Evolutionary conservation across 179 eudicot species (phyloP).

Genomic region (Gypsophila paniculata): DNA sequence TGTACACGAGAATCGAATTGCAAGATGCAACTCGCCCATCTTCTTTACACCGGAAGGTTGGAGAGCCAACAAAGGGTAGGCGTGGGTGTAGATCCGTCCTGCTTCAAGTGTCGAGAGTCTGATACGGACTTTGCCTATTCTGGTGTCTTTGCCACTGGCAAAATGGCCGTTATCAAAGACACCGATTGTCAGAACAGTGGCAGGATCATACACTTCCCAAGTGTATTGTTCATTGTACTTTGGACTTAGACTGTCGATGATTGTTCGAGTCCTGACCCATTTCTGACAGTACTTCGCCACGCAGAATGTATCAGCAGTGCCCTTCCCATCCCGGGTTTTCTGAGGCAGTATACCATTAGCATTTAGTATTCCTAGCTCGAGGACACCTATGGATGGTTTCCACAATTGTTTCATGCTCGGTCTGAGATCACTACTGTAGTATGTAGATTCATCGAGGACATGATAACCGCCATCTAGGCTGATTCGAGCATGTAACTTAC

Average conservation of each 20-base stretch:
- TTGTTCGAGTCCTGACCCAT: conserved; percentile 79
- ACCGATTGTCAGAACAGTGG: conserved; percentile 80
- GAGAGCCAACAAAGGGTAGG: conserved; percentile 74
- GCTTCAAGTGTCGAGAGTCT: conserved; percentile 85
- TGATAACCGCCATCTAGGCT: conserved; percentile 92
- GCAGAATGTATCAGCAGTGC: conserved; percentile 73
- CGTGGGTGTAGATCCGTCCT: conserved; percentile 77
- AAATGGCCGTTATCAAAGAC: conserved; percentile 67
- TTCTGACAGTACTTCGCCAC: conserved; percentile 84
- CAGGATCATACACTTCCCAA: conserved; percentile 86
- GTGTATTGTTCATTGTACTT: conserved; percentile 84
- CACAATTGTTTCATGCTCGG: conserved; percentile 80
- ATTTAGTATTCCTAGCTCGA: conserved; percentile 70
- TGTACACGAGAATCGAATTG: conserved; percentile 74
- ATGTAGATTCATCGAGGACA: conserved; percentile 82
- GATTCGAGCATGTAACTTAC: conserved; percentile 65
- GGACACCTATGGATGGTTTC: conserved; percentile 68
- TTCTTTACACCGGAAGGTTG: conserved; percentile 81
- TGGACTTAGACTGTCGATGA: conserved; percentile 66
- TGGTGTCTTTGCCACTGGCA: conserved; percentile 39
- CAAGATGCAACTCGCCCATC: conserved; percentile 86
- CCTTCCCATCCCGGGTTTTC: conserved; percentile 71
- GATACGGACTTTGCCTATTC: conserved; percentile 71
- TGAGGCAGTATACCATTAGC: conserved; percentile 57
- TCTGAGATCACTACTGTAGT: conserved; percentile 81